Evolutionary conservation across 441 rosid genomes (phyloP), one percentile per base, ranked within the genome.

Genomic region (Raphanus hybrid): DNA sequence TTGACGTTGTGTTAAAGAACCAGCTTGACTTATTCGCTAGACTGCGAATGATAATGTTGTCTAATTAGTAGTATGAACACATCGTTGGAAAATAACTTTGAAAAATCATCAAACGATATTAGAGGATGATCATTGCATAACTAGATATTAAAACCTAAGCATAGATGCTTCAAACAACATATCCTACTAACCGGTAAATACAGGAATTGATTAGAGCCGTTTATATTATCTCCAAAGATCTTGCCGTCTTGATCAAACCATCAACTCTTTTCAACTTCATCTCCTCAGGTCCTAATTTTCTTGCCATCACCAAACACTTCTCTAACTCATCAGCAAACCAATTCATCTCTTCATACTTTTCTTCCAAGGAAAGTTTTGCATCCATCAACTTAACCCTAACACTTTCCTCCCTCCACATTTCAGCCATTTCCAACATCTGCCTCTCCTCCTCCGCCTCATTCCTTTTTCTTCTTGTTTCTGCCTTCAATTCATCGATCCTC

Each of bases 361-460:
- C 82, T 78, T 91, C 88, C 59, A 89, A 84, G 12, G 86, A 84
- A 75, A 86, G 77, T 74, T 84, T 90, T 1, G 88, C 91, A 77
- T 93, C 97, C 52, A 58, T 64, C 59, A 91, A 75, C 86, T 87
- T 90, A 91, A 90, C 87, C 71, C 87, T 90, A 32, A 87, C 89
- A 15, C 93, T 85, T 80, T 90, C 98, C 75, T 93, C 97, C 0
- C 92, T 88, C 98, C 90, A 91, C 48, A 78, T 77, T 75, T 90
- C 92, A n/a, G 92, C 90, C 83, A 86, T 80, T 67, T 87, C 87
- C 79, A 85, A 64, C 93, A 86, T 87, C 48, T 83, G 82, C 79
- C 87, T 86, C 83, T 91, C 94, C 60, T 93, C 91, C n/a, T 90
- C 90, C 2, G 75, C 68, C 50, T 88, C 86, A n/a, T 84, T 84